Base-by-base conservation (phyloP, 495 filamentous ascomycete species). In the Penicillium parvum region DNA sequence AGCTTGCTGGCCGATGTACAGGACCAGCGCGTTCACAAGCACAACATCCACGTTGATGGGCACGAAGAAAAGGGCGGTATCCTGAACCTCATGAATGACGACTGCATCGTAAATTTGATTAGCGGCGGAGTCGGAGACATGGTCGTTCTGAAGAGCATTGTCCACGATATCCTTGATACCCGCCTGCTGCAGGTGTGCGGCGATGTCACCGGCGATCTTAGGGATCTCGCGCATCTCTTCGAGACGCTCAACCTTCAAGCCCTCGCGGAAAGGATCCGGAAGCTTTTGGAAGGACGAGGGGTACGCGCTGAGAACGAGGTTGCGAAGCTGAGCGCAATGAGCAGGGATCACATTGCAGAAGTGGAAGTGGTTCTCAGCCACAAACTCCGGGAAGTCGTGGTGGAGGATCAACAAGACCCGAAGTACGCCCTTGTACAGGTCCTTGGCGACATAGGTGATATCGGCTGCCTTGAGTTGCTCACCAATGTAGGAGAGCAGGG, bases 371-470 rank as follows among this genome's bases (percentile, higher is more conserved):
- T 92, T 86, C 50, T 91, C 86, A 19, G 84, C 83, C 29, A 97
- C 73, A 61, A 95, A 97, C 41, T 95, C 90, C 0, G 90, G 87
- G 64, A 87, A 96, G 59, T 99, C 92, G 50, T 97, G 92, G 43
- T 94, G 85, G 34, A 99, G 71, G 25, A 96, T 76, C 14, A 92
- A 68, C 46, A 97, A 64, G 41, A 95, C 76, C 50, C 92, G 85
- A 18, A 95, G 72, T 6, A 85, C 78, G 2, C 83, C 88, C 50
- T 86, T 82, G 61, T 96, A 97, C 32, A 92, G 76, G 35, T 88
- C 84, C 63, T 87, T 91, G 20, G 82, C 78, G 23, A 87, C 71
- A 23, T 78, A 70, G 2, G 83, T 66, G n/a, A 90, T 74, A 27
- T 77, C 79, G 14, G 79, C 64, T 2, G 82, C 75, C 66, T 94